Conservation (phyloP, 805 yeast genomes). For the Saccharomycopsis sp. region DNA sequence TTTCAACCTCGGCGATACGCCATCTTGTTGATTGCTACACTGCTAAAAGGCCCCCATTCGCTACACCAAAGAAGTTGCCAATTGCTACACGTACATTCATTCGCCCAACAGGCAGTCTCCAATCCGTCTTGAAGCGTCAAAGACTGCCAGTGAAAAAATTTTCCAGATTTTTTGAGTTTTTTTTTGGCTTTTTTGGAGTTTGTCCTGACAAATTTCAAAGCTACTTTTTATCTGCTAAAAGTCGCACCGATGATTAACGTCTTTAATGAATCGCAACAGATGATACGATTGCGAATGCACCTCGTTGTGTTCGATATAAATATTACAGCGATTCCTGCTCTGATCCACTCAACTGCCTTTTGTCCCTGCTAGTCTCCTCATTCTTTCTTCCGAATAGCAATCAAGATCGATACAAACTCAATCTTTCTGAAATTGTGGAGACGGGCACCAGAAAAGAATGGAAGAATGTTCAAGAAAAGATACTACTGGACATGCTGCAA, state of each 20-base stretch:
- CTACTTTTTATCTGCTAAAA: neutral
- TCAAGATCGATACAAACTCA: neutral
- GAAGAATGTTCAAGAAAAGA: neutral
- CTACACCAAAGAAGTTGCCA: neutral
- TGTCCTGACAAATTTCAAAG: neutral
- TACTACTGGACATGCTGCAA: neutral
- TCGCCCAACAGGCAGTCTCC: neutral
- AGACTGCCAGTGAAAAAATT: neutral
- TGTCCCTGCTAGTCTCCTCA: neutral
- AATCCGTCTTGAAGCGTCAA: neutral
- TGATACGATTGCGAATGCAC: neutral
- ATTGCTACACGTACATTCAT: too few relatives aligned
- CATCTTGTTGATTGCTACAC: too few relatives aligned
- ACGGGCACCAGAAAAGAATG: neutral
- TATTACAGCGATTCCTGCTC: neutral
- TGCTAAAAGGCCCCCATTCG: too few relatives aligned
- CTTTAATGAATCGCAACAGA: neutral
- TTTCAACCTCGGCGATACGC: neutral
- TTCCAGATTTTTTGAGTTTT: neutral
- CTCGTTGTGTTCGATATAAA: neutral
- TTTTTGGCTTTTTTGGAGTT: neutral
- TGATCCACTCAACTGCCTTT: neutral
- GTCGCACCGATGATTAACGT: neutral
- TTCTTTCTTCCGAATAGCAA: neutral
- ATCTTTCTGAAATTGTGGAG: neutral